Conservation (phyloP, 305 asterid species). For the Rubia balearica region DNA sequence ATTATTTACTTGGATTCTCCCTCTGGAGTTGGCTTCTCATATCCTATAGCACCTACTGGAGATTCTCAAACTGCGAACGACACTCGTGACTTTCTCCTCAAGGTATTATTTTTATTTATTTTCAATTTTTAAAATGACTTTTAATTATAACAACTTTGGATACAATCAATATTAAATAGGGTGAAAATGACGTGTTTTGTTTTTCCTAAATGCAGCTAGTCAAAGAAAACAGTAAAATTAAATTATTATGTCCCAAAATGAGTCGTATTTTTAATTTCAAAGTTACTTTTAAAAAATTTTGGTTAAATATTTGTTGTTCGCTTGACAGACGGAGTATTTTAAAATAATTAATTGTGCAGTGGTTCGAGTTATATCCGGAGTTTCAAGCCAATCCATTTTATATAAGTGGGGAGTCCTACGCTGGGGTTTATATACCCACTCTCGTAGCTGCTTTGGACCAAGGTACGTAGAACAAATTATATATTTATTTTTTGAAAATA, state of each 20-base stretch:
- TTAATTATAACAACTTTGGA: neutral
- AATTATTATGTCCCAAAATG: neutral
- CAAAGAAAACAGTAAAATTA: neutral
- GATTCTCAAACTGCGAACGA: conserved; percentile 53
- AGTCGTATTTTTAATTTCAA: no score
- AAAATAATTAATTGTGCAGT: conserved; percentile 17
- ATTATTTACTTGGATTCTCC: conserved; percentile 57
- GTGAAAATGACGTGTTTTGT: no score
- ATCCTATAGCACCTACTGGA: conserved; percentile 27
- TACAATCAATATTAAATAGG: no score
- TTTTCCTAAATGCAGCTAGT: no score
- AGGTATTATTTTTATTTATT: conserved; percentile 24
- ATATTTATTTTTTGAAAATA: no score
- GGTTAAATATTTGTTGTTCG: no score
- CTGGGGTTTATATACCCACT: conserved; percentile 50
- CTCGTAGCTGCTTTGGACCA: conserved; percentile 32
- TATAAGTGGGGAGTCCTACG: conserved; percentile 49
- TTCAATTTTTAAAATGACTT: neutral
- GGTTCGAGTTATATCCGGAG: conserved; percentile 47
- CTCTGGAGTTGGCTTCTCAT: conserved; percentile 53
- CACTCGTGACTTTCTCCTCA: conserved; percentile 50
- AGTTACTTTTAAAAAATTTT: no score
- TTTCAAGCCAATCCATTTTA: conserved; percentile 39
- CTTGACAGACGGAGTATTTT: no score
- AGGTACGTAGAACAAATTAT: neutral